Percentiles rank a stretch among this genome's conserved stretches.
Conservation (phyloP, 257 asterid species). For the Paraleonurus japonicus region DNA sequence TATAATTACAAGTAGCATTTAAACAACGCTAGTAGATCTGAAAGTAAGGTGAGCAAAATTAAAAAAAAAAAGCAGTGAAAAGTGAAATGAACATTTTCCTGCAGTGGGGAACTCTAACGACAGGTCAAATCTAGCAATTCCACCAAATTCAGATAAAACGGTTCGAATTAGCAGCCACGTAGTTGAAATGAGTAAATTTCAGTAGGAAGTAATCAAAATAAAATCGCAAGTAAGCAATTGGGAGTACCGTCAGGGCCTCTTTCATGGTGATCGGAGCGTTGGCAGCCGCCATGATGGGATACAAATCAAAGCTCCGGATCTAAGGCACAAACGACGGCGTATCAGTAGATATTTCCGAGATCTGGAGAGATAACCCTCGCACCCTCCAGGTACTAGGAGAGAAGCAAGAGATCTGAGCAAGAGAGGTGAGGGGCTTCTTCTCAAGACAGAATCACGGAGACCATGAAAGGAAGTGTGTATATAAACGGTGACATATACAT, state of each 20-base stretch:
- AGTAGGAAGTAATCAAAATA: constrained; percentile 16
- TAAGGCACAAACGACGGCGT: constrained; percentile 30
- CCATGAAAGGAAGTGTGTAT: constrained; percentile 8
- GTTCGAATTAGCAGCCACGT: neutral
- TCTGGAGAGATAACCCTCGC: constrained; percentile 53
- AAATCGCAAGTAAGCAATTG: constrained; percentile 6
- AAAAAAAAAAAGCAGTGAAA: constrained; percentile 20
- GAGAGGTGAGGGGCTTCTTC: constrained; percentile 30
- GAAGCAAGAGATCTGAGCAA: constrained; percentile 35
- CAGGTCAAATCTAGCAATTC: constrained; percentile 27
- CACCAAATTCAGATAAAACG: constrained; percentile 12
- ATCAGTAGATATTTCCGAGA: constrained; percentile 36
- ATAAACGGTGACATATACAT: neutral
- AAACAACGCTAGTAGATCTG: constrained; percentile 44
- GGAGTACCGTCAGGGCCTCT: constrained; percentile 85
- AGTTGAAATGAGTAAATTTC: constrained; percentile 20
- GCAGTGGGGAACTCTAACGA: constrained; percentile 21
- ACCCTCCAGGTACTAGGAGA: constrained; percentile 31
- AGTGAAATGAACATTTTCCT: neutral
- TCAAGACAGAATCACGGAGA: constrained; percentile 3
- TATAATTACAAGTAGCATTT: neutral
- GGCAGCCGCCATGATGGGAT: constrained; percentile 92
- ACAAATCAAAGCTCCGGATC: constrained; percentile 56
- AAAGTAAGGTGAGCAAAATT: constrained; percentile 15
- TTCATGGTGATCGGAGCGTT: constrained; percentile 99